Base-by-base conservation (phyloP, 495 filamentous ascomycete genomes). In the Hypoxylon lienhwacheense region DNA sequence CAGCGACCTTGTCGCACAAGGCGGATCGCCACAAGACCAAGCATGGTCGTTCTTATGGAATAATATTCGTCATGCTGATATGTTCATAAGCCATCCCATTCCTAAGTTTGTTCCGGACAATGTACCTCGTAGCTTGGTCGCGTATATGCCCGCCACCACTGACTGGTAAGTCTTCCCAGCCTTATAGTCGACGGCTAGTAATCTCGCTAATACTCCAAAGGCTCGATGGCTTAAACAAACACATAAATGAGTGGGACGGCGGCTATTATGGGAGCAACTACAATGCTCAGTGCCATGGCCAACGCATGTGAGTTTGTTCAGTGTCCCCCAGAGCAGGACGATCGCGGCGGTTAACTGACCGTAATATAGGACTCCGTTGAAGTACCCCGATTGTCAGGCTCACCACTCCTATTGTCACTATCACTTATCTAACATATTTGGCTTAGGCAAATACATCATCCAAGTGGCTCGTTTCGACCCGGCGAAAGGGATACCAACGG, bases 401-500 rank as follows among this genome's bases (percentile, higher is more conserved):
- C 8, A 33, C 24, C 12, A 24, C n/a, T 25, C 32, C 14, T 25
- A 11, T 26, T 1, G 31, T 12, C 3, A 22, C 20, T 7, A n/a
- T 5, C 7, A 25, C 14, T 7, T 7, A 2, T 10, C 48, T 53
- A 41, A 59, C 20, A 37, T 47, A 3, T n/a, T 4, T 26, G n/a
- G 11, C 11, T n/a, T 42, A 83, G 79, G 77, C 54, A 76, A 83
- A 47, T 96, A 92, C 65, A 87, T 96, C 55, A 75, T 85, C 26
- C 90, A 96, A 65, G 81, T 93, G 33, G 85, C 90, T 5, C 85
- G 90, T 11, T 96, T 96, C 64, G 90, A 96, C 54, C 90, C 90
- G 0, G 81, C 87, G 29, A 95, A 95, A 71, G 90, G 90, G 19
- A 91, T 93, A 36, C 81, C 84, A 0, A 87, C 89, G 39, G 88